Evolutionary conservation across 306 rosid genomes (phyloP).

Genomic region (Prunus armeniaca): DNA sequence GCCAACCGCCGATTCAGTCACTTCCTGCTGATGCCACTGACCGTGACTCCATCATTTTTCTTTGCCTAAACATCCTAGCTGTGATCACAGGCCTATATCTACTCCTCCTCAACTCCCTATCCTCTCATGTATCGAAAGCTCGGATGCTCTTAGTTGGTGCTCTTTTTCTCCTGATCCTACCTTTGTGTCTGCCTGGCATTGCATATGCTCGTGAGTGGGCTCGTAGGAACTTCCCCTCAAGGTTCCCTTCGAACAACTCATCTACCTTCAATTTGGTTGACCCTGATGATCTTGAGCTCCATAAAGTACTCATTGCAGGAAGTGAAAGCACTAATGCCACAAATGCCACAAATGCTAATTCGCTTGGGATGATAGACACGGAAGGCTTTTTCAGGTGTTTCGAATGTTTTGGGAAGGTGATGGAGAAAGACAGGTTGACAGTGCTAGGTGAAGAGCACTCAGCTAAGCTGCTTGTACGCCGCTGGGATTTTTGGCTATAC

Average conservation of each 20-base stretch:
- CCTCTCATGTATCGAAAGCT: slow-evolving; percentile 29
- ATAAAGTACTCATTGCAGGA: slow-evolving; percentile 41
- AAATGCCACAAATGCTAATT: neutral
- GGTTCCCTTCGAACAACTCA: slow-evolving; percentile 15
- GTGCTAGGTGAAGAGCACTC: slow-evolving; percentile 69
- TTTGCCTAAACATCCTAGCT: slow-evolving; percentile 60
- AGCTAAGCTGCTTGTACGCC: slow-evolving; percentile 30
- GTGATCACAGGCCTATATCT: slow-evolving; percentile 69
- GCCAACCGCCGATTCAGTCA: slow-evolving; percentile 33
- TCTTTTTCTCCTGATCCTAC: slow-evolving; percentile 41
- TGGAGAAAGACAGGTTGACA: slow-evolving; percentile 41
- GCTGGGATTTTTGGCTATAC: slow-evolving; percentile 82
- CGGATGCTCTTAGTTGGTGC: slow-evolving; percentile 56
- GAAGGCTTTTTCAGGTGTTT: slow-evolving; percentile 22
- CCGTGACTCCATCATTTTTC: slow-evolving; percentile 39
- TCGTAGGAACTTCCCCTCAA: slow-evolving; percentile 4
- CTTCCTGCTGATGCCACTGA: slow-evolving; percentile 13
- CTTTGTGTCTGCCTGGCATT: slow-evolving; percentile 45
- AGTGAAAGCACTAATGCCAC: neutral
- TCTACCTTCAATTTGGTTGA: slow-evolving; percentile 24
- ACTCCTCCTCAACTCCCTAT: slow-evolving; percentile 42
- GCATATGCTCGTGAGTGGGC: slow-evolving; percentile 35
- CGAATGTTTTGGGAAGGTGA: slow-evolving; percentile 20
- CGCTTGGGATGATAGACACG: slow-evolving; percentile 18
- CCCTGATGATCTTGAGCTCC: slow-evolving; percentile 38